A percentile compares a stretch with the other conserved stretches of the same genome.
phyloP scores from a whole-genome alignment of 768 basidiomycete genomes.

The Russula sp. region DNA sequence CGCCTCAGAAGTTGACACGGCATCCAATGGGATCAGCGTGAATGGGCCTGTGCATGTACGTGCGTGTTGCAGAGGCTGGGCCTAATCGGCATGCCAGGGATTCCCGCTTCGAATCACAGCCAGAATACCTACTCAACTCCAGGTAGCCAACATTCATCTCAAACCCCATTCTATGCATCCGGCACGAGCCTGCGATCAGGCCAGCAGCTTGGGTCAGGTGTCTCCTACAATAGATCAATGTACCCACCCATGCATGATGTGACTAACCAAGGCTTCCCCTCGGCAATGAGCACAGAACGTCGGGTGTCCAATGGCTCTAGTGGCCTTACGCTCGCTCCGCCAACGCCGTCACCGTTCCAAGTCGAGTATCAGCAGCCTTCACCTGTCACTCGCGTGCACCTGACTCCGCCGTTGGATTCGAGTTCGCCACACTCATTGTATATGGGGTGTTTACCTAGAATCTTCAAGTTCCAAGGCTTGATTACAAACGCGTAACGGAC shows the following conservation, averaged over 20 bases:
- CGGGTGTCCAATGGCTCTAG: conserved; percentile 2
- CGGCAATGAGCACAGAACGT: conserved; percentile 9
- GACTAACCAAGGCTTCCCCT: conserved; percentile 1
- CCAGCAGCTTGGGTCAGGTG: conserved; percentile 31
- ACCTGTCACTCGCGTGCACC: conserved; percentile 35
- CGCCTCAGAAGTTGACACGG: neutral
- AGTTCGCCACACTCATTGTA: conserved; percentile 18
- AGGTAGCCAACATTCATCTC: conserved; percentile 12
- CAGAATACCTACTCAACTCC: conserved; percentile 3
- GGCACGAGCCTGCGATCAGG: conserved; percentile 17
- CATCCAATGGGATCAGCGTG: conserved; percentile 25
- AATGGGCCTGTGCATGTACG: conserved; percentile 45
- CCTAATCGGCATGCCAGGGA: conserved; percentile 52
- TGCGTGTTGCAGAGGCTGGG: no score
- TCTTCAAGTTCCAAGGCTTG: no score
- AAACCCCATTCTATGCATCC: conserved; percentile 19
- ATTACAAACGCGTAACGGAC: neutral
- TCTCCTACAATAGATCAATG: conserved; percentile 30
- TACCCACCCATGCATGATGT: conserved; percentile 39
- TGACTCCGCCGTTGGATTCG: conserved; percentile 18
- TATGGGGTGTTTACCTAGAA: no score
- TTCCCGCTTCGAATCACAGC: conserved; percentile 30
- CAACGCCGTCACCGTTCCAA: neutral
- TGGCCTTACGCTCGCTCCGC: neutral
- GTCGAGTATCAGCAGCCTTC: conserved; percentile 28